phyloP scores from a whole-genome alignment of 176 grass and related monocot species.

The Miscanthus lutarioriparius region DNA sequence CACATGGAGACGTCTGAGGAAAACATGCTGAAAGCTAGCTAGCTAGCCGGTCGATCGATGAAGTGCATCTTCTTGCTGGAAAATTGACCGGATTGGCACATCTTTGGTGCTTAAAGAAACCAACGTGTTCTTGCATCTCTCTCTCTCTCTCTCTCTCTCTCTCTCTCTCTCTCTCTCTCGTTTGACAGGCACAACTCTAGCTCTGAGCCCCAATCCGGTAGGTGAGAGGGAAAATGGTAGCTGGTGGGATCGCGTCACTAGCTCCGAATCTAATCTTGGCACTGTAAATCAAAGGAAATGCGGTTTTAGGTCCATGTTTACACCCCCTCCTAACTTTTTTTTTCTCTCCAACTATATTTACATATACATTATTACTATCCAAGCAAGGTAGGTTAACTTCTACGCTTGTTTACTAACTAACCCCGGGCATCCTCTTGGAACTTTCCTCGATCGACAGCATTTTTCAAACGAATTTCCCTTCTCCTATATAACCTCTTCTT shows the following conservation, averaged over 20 bases:
- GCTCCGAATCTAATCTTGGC: conserved; percentile 32
- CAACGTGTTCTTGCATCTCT: neutral
- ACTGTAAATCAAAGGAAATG: conserved; percentile 18
- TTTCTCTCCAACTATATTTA: neutral
- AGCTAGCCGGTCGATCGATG: neutral
- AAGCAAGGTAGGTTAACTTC: conserved; percentile 32
- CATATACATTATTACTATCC: conserved; percentile 4
- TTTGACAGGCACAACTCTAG: neutral
- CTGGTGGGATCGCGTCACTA: conserved; percentile 36
- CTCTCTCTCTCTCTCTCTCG: conserved; percentile 8
- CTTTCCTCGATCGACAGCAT: neutral
- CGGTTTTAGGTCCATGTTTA: conserved; percentile 47
- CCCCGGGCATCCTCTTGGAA: neutral
- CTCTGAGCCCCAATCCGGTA: conserved; percentile 28
- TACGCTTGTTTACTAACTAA: conserved; percentile 12
- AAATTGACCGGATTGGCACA: conserved; percentile 22
- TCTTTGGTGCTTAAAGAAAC: conserved; percentile 5
- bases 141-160: too few relatives aligned
- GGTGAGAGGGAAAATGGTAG: conserved; percentile 38
- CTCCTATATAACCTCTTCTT: neutral
- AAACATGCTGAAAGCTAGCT: neutral
- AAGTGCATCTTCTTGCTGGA: conserved; percentile 9
- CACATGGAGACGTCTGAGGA: conserved; percentile 25
- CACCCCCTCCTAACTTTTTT: neutral
- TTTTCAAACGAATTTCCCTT: neutral